Evolutionary conservation across 495 filamentous ascomycete species (phyloP).

Genomic region (Sporormia fimetaria): DNA sequence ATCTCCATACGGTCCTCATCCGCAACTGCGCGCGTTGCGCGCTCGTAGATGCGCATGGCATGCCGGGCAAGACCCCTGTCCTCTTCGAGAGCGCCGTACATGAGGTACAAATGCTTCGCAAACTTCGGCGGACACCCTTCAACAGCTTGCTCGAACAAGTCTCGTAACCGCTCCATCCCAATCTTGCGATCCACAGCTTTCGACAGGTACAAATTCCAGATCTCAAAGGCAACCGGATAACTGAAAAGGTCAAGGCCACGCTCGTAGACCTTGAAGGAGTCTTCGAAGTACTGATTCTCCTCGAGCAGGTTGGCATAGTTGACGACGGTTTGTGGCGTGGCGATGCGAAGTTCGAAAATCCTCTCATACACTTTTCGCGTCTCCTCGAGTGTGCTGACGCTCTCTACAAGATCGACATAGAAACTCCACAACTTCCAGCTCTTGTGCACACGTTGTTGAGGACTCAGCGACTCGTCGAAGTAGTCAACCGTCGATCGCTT

Average conservation of each 20-base stretch:
- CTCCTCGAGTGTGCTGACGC: constrained; percentile 81
- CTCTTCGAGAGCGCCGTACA: constrained; percentile 97
- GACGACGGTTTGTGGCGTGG: constrained; percentile 94
- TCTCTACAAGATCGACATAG: constrained; percentile 97
- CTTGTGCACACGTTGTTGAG: constrained; percentile 95
- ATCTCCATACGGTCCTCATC: constrained; percentile 93
- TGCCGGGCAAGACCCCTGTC: constrained; percentile 92
- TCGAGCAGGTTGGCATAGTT: constrained; percentile 96
- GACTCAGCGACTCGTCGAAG: constrained; percentile 88
- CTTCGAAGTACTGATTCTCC: constrained; percentile 92
- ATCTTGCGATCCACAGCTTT: constrained; percentile 95
- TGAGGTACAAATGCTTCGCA: constrained; percentile 87
- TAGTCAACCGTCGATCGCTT: constrained; percentile 95
- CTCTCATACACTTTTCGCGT: constrained; percentile 90
- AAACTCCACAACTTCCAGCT: constrained; percentile 99
- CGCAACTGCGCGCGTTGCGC: constrained; percentile 87
- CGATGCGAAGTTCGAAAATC: constrained; percentile 96
- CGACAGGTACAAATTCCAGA: constrained; percentile 97
- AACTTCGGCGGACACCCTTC: constrained; percentile 93
- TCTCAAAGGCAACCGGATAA: constrained; percentile 94
- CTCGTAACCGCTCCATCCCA: constrained; percentile 82
- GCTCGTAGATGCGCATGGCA: constrained; percentile 98
- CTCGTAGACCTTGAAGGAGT: constrained; percentile 97
- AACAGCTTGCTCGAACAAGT: constrained; percentile 94
- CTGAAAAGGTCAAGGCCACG: constrained; percentile 92